A percentile compares a stretch with the other conserved stretches of the same genome.
These are phyloP conservation scores for Serendipita sp. DNA, from an alignment of 768 basidiomycete genomes.

Conservation along the genomic window DNA sequence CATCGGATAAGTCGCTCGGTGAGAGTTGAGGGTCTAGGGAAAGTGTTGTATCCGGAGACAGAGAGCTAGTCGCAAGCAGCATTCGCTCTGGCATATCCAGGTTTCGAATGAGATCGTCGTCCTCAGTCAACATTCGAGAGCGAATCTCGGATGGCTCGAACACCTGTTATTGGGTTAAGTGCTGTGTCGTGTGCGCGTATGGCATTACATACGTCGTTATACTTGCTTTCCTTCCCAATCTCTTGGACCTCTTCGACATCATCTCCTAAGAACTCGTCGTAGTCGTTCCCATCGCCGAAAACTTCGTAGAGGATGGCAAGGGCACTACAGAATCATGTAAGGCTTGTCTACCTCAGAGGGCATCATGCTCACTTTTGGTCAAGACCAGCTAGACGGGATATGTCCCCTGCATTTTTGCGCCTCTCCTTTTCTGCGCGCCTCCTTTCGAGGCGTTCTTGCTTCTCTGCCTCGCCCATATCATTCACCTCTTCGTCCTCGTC, in stretches of 20 bases:
- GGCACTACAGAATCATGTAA: constrained; percentile 10
- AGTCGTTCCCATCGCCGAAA: constrained; percentile 92
- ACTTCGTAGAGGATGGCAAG: constrained; percentile 74
- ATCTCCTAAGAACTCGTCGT: constrained; percentile 81
- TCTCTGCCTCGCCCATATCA: constrained; percentile 57
- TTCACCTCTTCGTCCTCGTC: constrained; percentile 68
- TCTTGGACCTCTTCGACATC: constrained; percentile 48
- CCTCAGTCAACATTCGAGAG: constrained; percentile 74
- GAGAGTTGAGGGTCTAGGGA: constrained; percentile 47
- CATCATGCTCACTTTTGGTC: constrained; percentile 53
- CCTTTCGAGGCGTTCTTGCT: constrained; percentile 57
- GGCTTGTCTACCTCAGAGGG: background rate
- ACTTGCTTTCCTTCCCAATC: constrained; percentile 61
- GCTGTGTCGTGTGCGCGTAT: constrained; percentile 13
- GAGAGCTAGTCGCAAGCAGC: constrained; percentile 73
- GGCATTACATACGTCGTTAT: constrained; percentile 50
- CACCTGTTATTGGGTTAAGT: constrained; percentile 36
- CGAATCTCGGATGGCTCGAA: constrained; percentile 96
- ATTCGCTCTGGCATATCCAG: constrained; percentile 90
- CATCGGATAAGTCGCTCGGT: constrained; percentile 58
- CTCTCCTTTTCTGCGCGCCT: constrained; percentile 51
- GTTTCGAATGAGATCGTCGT: constrained; percentile 80
- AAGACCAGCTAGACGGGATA: constrained; percentile 60
- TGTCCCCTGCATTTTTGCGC: constrained; percentile 46
- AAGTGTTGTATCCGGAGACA: constrained; percentile 49